phyloP scores from a whole-genome alignment of 805 yeast genomes.

The Pichia phayaonensis region DNA sequence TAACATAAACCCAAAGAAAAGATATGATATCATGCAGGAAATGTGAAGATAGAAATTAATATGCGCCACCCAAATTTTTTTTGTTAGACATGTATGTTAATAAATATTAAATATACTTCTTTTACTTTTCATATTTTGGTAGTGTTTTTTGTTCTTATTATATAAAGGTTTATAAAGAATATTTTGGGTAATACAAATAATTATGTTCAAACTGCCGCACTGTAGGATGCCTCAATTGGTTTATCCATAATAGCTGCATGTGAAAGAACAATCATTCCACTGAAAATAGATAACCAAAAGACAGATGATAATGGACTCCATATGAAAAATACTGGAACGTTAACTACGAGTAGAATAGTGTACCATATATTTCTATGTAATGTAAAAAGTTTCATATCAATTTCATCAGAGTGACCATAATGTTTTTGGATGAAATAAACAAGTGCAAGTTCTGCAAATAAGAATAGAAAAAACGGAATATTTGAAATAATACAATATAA shows the following conservation, averaged over 20 bases:
- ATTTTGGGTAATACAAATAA: background rate
- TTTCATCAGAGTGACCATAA: slow-evolving; percentile 21
- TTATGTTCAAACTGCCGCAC: slow-evolving; percentile 42
- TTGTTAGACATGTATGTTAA: too few relatives aligned
- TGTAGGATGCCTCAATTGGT: slow-evolving; percentile 91
- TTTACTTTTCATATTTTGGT: too few relatives aligned
- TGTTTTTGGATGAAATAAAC: slow-evolving; percentile 34
- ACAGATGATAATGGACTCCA: slow-evolving; percentile 87
- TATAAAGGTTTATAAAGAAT: background rate
- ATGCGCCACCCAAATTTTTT: background rate
- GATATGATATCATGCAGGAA: background rate
- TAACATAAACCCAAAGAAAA: background rate
- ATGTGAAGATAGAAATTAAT: background rate
- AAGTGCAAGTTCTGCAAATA: slow-evolving; percentile 39
- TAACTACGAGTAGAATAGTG: slow-evolving; percentile 68
- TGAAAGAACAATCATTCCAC: slow-evolving; percentile 65
- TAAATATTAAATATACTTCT: too few relatives aligned
- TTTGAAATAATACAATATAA: slow-evolving; percentile 82
- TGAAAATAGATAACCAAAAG: slow-evolving; percentile 87
- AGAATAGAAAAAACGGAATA: slow-evolving; percentile 68
- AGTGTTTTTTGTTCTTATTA: background rate
- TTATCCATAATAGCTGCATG: slow-evolving; percentile 92
- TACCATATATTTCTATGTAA: slow-evolving; percentile 75
- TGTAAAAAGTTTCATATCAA: slow-evolving; percentile 39
- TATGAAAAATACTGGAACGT: slow-evolving; percentile 45